Conservation (phyloP, 179 eudicot genomes). For the Heliamphora pulchella region DNA sequence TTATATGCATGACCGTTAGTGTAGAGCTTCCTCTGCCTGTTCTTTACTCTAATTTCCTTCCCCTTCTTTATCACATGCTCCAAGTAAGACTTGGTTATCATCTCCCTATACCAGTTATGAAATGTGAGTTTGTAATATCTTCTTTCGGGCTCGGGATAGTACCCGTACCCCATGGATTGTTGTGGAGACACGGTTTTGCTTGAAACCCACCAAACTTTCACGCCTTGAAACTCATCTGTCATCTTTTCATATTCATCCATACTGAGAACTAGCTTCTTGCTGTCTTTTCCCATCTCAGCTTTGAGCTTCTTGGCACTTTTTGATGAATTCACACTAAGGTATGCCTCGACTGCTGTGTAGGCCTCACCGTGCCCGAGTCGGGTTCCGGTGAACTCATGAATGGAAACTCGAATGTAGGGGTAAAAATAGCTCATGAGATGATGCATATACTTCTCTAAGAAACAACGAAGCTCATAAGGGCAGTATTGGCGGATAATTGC, state of each 20-base stretch:
- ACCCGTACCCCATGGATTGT: neutral
- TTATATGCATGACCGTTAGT: slow-evolving; percentile 2
- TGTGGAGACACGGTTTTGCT: neutral
- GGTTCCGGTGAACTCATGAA: slow-evolving; percentile 38
- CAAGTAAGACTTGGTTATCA: slow-evolving; percentile 18
- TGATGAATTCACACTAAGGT: slow-evolving; percentile 37
- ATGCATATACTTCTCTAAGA: slow-evolving; percentile 17
- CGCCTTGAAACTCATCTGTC: slow-evolving; percentile 30
- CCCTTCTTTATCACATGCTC: slow-evolving; percentile 21
- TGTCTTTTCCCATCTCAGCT: slow-evolving; percentile 29
- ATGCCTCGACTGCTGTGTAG: slow-evolving; percentile 30
- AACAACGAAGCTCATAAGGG: slow-evolving; percentile 30
- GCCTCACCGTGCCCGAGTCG: slow-evolving; percentile 31
- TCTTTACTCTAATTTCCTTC: slow-evolving; percentile 16
- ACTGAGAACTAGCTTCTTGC: slow-evolving; percentile 26
- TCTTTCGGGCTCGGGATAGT: slow-evolving; percentile 14
- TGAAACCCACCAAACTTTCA: slow-evolving; percentile 31
- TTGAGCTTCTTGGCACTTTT: slow-evolving; percentile 37
- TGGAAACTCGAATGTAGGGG: slow-evolving; percentile 34
- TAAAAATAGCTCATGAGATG: slow-evolving; percentile 22
- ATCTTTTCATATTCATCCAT: slow-evolving; percentile 40
- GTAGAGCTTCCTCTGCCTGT: slow-evolving; percentile 25
- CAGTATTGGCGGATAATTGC: slow-evolving; percentile 41
- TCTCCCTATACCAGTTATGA: slow-evolving; percentile 18
- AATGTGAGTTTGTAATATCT: slow-evolving; percentile 20